Conservation (phyloP, 257 asterid genomes). For the Solanum pinnatisectum region DNA sequence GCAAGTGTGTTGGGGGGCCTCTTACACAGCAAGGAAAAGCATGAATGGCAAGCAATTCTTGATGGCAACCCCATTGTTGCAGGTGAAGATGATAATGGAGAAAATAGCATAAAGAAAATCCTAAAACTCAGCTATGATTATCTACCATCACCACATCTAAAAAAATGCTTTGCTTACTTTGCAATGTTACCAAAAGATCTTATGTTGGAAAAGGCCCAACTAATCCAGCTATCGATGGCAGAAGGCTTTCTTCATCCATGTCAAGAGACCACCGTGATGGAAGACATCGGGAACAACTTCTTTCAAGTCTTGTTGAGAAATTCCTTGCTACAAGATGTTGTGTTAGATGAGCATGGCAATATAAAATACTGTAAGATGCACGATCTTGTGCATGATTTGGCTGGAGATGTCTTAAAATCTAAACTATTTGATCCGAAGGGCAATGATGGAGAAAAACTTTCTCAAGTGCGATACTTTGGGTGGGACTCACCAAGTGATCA, state of each 20-base stretch:
- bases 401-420: not conserved
- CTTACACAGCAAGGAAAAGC: not conserved
- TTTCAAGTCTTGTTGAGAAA: not conserved
- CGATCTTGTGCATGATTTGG: conserved; percentile 25
- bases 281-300: conserved; percentile 6
- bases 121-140: conserved; percentile 13
- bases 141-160: conserved; percentile 7
- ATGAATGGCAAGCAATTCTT: conserved; percentile 9
- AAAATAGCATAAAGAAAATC: not conserved
- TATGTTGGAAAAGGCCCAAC: not conserved
- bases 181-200: conserved; percentile 13
- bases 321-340: conserved; percentile 11
- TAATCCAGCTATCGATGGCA: conserved; percentile 25
- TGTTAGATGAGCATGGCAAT: not conserved
- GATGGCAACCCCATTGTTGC: not conserved
- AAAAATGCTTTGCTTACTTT: conserved; percentile 12
- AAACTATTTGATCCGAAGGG: not conserved
- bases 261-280: conserved; percentile 1
- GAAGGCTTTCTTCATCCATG: conserved; percentile 5
- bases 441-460: not conserved
- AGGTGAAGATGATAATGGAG: not conserved
- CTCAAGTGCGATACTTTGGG: not conserved
- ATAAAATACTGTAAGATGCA: conserved; percentile 14
- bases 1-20: conserved; percentile 2
- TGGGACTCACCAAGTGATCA: not conserved